Evolutionary conservation across 176 grass and related monocot species (phyloP).

Genomic region (Oryza nivara): DNA sequence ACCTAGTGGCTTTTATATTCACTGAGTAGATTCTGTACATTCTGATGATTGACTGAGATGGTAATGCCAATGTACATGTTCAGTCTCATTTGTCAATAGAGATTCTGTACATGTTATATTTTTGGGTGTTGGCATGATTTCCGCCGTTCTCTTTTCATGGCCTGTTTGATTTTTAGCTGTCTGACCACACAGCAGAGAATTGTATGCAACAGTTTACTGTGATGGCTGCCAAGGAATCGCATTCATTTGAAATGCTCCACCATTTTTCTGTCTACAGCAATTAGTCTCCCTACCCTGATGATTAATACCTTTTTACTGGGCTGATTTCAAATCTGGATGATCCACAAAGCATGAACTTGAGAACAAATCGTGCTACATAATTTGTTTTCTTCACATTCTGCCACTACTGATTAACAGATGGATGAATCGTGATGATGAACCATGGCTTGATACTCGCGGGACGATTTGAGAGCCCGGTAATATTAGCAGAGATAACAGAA

Average conservation of each 20-base stretch:
- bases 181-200: not conserved
- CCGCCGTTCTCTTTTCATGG: not conserved
- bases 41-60: constrained; percentile 22
- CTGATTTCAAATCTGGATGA: not conserved
- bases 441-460: no score
- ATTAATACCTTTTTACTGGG: not conserved
- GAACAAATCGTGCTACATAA: no score
- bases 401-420: no score
- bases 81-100: not conserved
- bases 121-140: not conserved
- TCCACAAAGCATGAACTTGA: not conserved
- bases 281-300: not conserved
- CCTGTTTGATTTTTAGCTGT: not conserved
- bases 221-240: not conserved
- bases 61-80: constrained; percentile 25
- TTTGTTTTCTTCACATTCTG: no score
- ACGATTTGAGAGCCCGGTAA: no score
- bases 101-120: not conserved
- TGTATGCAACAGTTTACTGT: not conserved
- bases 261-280: not conserved
- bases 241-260: not conserved
- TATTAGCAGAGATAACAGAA: no score
- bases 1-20: not conserved
- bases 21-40: not conserved
- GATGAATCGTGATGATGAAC: no score